A percentile compares a stretch with the other conserved stretches of the same genome.
phyloP scores from a whole-genome alignment of 2,329 filamentous ascomycete species.

The Fusarium redolens region DNA sequence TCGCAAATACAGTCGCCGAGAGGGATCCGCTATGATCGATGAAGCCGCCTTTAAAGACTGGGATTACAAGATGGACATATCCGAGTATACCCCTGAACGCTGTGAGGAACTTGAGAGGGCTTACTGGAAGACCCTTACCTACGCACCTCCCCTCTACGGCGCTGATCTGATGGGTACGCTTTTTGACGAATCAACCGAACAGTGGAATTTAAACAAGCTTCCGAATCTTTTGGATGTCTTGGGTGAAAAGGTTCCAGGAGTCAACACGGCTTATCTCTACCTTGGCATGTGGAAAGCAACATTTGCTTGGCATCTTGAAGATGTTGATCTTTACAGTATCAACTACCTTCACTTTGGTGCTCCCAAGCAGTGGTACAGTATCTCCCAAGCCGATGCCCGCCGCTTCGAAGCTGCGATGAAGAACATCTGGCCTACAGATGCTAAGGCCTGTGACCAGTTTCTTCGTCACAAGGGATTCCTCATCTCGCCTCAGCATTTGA shows the following conservation, averaged over 20 bases:
- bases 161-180: conserved; percentile 96
- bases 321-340: conserved; percentile 99
- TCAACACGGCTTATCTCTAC: conserved; percentile 98
- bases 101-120: conserved; percentile 94
- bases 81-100: conserved; percentile 89
- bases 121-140: conserved; percentile 98
- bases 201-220: conserved; percentile 95
- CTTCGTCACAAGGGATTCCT: conserved; percentile 97
- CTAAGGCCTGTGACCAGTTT: conserved; percentile 96
- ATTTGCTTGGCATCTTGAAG: conserved; percentile 98
- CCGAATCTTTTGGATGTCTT: conserved; percentile 94
- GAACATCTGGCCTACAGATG: conserved; percentile 92
- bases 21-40: conserved; percentile 82
- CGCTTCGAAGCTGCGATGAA: conserved; percentile 96
- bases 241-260: conserved; percentile 94
- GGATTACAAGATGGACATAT: conserved; percentile 87
- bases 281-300: conserved; percentile 99
- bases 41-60: conserved; percentile 92
- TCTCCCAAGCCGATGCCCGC: conserved; percentile 92
- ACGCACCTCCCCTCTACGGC: conserved; percentile 93
- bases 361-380: conserved; percentile 99
- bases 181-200: conserved; percentile 85
- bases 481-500: conserved; percentile 89
- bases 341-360: conserved; percentile 99
- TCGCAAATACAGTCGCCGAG: conserved; percentile 85